Evolutionary conservation across 139 green algal genomes (phyloP), one percentile per base, ranked within the genome.

Genomic region (Chlorella vulgaris): DNA sequence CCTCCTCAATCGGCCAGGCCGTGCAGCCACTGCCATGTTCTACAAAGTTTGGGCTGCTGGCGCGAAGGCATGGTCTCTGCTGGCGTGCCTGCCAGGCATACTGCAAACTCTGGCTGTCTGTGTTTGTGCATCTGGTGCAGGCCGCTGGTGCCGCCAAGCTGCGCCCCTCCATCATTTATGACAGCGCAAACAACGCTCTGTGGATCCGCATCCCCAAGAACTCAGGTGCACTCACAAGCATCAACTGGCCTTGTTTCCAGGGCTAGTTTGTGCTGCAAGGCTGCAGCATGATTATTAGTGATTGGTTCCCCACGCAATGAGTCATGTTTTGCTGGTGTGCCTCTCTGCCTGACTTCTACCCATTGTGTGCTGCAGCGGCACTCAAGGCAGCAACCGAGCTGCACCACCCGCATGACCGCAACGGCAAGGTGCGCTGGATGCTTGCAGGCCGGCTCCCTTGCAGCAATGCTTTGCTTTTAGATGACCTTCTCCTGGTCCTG

Each of bases 181-280:
- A 90, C 43, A 10, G 26, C 19, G 26, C 62, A 67, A 92, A 92
- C 83, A 89, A 89, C 53, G 84, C 86, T 24, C 58, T 88, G 1
- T 92, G 88, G 88, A n/a, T 92, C 36, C 76, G 71, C 22, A 22
- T 89, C 2, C 53, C 33, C 31, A 63, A 62, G 67, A 74, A 51
- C 29, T 82, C 60, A n/a, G 42, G 38, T 33, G 55, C 60, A 4
- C 4, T 36, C 39, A 43, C n/a, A n/a, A n/a, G n/a, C n/a, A n/a
- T n/a, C n/a, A n/a, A n/a, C n/a, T n/a, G n/a, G n/a, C n/a, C n/a
- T n/a, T n/a, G n/a, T n/a, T n/a, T n/a, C n/a, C n/a, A n/a, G n/a
- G n/a, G n/a, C n/a, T n/a, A n/a, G n/a, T n/a, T n/a, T n/a, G n/a
- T n/a, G n/a, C n/a, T n/a, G n/a, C n/a, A n/a, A n/a, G n/a, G n/a